These are phyloP conservation scores for Naganishia albida DNA, from an alignment of 1,284 basidiomycete genomes.

Conservation along the genomic window DNA sequence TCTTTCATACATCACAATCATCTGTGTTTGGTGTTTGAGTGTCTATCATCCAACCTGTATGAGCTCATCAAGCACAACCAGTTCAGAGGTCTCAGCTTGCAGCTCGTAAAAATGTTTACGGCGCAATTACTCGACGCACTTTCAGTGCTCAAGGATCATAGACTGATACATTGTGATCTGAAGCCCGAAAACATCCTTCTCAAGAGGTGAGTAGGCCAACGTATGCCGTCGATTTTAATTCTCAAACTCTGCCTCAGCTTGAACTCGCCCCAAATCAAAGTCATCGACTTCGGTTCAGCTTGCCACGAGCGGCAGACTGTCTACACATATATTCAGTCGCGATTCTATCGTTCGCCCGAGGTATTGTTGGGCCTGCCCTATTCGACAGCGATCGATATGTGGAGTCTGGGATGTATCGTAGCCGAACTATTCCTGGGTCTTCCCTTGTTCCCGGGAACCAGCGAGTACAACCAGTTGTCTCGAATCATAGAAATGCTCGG, in stretches of 20 bases:
- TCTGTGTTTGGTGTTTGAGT: conserved; percentile 95
- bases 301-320: conserved; percentile 99
- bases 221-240: not conserved
- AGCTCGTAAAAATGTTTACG: conserved; percentile 97
- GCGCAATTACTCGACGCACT: conserved; percentile 91
- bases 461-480: conserved; percentile 97
- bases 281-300: conserved; percentile 98
- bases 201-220: conserved; percentile 70
- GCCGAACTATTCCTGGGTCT: conserved; percentile 96
- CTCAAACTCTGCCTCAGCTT: conserved; percentile 59
- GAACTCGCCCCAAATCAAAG: conserved; percentile 97
- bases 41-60: conserved; percentile 95
- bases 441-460: conserved; percentile 95
- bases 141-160: conserved; percentile 88
- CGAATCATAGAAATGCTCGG: conserved; percentile 98
- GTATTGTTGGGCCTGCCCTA: conserved; percentile 94
- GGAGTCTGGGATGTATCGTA: conserved; percentile 99
- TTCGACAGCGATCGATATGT: conserved; percentile 92
- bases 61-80: conserved; percentile 99
- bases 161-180: conserved; percentile 95
- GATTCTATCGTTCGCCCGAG: conserved; percentile 98
- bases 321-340: conserved; percentile 98
- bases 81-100: conserved; percentile 94
- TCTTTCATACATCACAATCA: conserved; percentile 97
- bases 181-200: conserved; percentile 96